These are phyloP conservation scores for Ophiorrhiza pumila DNA, from an alignment of 257 asterid species.

Conservation along the genomic window DNA sequence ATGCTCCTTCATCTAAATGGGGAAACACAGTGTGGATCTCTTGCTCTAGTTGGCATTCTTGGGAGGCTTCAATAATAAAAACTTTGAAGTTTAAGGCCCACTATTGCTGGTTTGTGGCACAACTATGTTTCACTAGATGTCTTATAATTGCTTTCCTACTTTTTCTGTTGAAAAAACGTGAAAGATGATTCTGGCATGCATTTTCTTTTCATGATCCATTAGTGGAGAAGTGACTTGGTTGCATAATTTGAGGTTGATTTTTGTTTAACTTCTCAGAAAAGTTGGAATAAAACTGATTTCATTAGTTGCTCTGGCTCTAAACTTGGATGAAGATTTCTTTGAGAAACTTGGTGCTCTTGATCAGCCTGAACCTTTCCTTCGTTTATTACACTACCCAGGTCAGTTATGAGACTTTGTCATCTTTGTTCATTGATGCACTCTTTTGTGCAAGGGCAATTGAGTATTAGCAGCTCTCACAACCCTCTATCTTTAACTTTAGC, in stretches of 20 bases:
- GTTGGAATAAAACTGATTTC: constrained; percentile 42
- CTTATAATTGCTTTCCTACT: background rate
- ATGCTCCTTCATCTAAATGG: background rate
- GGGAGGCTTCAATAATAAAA: background rate
- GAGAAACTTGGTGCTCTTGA: constrained; percentile 44
- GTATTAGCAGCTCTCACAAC: background rate
- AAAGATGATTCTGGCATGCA: background rate
- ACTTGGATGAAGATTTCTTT: constrained; percentile 52
- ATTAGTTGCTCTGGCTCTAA: constrained; percentile 46
- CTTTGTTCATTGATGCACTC: background rate
- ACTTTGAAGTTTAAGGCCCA: background rate
- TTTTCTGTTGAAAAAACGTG: background rate
- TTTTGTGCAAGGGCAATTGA: background rate
- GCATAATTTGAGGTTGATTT: constrained; percentile 1
- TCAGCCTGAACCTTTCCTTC: constrained; percentile 40
- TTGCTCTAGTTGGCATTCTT: background rate
- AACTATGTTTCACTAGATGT: background rate
- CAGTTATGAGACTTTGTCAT: background rate
- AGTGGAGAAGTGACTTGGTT: background rate
- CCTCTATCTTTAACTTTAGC: background rate
- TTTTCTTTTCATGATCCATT: background rate
- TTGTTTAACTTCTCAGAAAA: constrained; percentile 33
- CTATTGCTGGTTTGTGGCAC: background rate
- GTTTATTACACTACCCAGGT: constrained; percentile 63
- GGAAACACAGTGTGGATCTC: background rate